These are phyloP conservation scores for Vitis cinerea DNA, from an alignment of 164 flowering plant genomes.

Conservation along the genomic window DNA sequence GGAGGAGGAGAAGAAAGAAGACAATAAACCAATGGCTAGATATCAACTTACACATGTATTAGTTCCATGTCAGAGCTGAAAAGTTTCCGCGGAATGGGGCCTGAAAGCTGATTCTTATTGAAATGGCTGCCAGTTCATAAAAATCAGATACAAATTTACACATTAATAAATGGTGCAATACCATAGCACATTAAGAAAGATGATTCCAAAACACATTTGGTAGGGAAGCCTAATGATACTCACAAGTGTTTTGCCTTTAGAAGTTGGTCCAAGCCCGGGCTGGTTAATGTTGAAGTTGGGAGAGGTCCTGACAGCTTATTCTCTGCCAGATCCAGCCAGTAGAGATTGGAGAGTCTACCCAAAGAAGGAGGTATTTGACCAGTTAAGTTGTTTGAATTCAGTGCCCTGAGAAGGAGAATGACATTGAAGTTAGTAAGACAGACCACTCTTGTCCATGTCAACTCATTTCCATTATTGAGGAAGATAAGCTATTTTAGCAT, in stretches of 20 bases:
- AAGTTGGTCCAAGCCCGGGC: conserved; percentile 81
- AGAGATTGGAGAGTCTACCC: conserved; percentile 72
- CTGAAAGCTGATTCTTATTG: conserved; percentile 85
- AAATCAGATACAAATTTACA: not conserved
- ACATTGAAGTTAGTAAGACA: not conserved
- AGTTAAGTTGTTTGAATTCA: conserved; percentile 79
- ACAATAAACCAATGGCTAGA: not conserved
- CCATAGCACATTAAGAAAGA: not conserved
- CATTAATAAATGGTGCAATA: not conserved
- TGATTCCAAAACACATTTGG: too few relatives aligned
- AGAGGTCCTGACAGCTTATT: conserved; percentile 74
- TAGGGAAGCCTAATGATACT: too few relatives aligned
- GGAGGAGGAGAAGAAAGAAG: not conserved
- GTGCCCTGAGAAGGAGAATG: conserved; percentile 55
- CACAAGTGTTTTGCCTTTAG: conserved; percentile 83
- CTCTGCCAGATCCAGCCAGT: conserved; percentile 93
- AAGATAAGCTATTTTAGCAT: not conserved
- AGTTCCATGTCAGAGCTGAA: conserved; percentile 76
- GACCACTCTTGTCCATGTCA: too few relatives aligned
- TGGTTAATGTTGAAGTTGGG: conserved; percentile 58
- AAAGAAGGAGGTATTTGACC: conserved; percentile 75
- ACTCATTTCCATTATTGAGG: not conserved
- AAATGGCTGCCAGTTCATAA: conserved; percentile 69
- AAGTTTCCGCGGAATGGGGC: conserved; percentile 60
- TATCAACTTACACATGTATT: conserved; percentile 79